Evolutionary conservation across 2,329 filamentous ascomycete genomes (phyloP), one percentile per base, ranked within the genome.

Genomic region (Fusarium chlamydosporum): DNA sequence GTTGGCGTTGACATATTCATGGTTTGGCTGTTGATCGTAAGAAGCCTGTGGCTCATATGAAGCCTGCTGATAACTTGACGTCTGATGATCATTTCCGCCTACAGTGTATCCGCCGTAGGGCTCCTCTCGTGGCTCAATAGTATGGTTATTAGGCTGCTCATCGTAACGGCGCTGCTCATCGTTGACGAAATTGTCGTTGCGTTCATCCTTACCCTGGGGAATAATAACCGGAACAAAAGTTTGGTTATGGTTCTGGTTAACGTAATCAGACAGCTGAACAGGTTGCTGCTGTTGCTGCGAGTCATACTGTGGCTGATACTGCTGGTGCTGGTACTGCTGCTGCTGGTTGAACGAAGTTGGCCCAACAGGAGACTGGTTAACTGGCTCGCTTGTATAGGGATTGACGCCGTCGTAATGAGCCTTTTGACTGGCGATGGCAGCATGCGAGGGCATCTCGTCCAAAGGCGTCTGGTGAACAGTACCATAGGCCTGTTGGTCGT

Each of bases 341-440:
- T 71, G 53, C 23, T 72, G 61, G 12, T 72, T 61, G 43, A 58
- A 37, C 15, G 67, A 40, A 13, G 43, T 33, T 29, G 35, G 54
- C 5, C 65, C 60, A 57, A 46, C n/a, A 34, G 51, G 65, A 23
- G 51, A 67, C 29, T 72, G 71, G 26, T 68, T 69, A 13, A 82
- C 66, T 1, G 83, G 80, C 69, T 85, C 80, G 67, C 79, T 83
- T 33, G 82, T 87, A 67, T 88, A 88, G 3, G 86, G 86, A 70
- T 89, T 88, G 38, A 88, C 80, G 8, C 86, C 85, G 62, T 88
- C 86, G 66, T 85, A 78, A 60, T 81, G 78, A 4, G 84, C 86
- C 62, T 85, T 81, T 59, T 83, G 78, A 68, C 82, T 81, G 61
- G 86, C 81, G 48, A 86, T 76, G 54, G 82, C 82, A 10, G 84